Percentiles rank a stretch among this genome's conserved stretches.
phyloP scores from a whole-genome alignment of 331 rosid species.

The Malus hybrid region DNA sequence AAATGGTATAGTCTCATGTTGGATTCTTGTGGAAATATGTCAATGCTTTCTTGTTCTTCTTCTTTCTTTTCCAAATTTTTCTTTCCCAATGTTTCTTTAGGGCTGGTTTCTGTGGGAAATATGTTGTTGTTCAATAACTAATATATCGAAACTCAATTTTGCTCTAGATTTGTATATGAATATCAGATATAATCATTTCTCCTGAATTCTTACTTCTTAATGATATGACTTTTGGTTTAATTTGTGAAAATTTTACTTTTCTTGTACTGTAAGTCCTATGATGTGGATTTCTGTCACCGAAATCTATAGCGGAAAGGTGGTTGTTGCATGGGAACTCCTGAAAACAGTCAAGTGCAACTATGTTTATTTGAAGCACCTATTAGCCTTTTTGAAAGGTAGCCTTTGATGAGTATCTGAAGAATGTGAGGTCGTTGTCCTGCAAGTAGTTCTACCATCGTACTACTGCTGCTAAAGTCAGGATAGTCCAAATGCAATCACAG shows the following conservation, averaged over 20 bases:
- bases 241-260: too few species aligned
- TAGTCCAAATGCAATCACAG: constrained; percentile 80
- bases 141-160: not conserved
- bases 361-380: too few species aligned
- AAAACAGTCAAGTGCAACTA: too few species aligned
- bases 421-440: constrained; percentile 67
- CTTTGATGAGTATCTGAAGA: constrained; percentile 74
- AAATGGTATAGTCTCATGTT: constrained; percentile 8
- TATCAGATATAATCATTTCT: not conserved
- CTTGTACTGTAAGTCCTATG: too few species aligned
- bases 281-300: too few species aligned
- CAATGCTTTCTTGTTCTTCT: not conserved
- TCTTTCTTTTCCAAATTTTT: not conserved
- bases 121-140: not conserved
- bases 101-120: not conserved
- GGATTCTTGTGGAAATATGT: constrained; percentile 17
- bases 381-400: constrained; percentile 14
- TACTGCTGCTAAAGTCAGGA: constrained; percentile 57
- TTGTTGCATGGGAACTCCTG: too few species aligned
- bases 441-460: constrained; percentile 83
- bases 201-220: not conserved
- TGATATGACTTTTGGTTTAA: too few species aligned
- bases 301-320: too few species aligned
- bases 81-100: not conserved
- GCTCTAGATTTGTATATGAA: not conserved